Conservation (phyloP, 371 early-diverging fungal genomes). For the Nematocida sp. region DNA sequence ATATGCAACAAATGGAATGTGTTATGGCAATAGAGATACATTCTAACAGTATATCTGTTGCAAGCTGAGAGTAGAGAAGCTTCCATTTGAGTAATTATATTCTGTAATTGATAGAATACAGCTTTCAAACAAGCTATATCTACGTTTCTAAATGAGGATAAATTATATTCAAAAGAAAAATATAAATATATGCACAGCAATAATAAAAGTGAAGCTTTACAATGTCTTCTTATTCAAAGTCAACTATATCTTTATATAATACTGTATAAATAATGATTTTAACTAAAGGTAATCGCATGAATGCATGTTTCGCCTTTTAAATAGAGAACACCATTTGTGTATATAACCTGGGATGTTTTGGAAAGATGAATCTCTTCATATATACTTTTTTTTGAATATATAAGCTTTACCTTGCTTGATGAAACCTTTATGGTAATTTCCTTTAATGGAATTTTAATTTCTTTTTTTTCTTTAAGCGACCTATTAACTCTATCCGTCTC, state of each 20-base stretch:
- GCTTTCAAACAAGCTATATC: too few relatives aligned
- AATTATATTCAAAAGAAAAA: too few relatives aligned
- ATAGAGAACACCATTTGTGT: slow-evolving; percentile 18
- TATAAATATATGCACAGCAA: too few relatives aligned
- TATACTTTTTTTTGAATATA: slow-evolving; percentile 44
- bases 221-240: too few relatives aligned
- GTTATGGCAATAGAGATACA: too few relatives aligned
- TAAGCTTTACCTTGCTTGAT: slow-evolving; percentile 16
- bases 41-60: too few relatives aligned
- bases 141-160: too few relatives aligned
- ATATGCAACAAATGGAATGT: too few relatives aligned
- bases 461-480: neutral
- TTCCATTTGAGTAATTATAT: too few relatives aligned
- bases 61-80: too few relatives aligned
- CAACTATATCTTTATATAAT: neutral
- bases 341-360: slow-evolving; percentile 26
- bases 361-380: slow-evolving; percentile 45
- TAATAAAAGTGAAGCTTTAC: too few relatives aligned
- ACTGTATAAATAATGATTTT: neutral
- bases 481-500: slow-evolving; percentile 9
- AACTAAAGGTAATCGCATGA: slow-evolving; percentile 28
- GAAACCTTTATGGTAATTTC: slow-evolving; percentile 31
- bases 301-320: slow-evolving; percentile 14
- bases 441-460: slow-evolving; percentile 1
- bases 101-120: too few relatives aligned